Evolutionary conservation across 768 basidiomycete species (phyloP), one percentile per base, ranked within the genome.

Genomic region (Aureoboletus auriporus): DNA sequence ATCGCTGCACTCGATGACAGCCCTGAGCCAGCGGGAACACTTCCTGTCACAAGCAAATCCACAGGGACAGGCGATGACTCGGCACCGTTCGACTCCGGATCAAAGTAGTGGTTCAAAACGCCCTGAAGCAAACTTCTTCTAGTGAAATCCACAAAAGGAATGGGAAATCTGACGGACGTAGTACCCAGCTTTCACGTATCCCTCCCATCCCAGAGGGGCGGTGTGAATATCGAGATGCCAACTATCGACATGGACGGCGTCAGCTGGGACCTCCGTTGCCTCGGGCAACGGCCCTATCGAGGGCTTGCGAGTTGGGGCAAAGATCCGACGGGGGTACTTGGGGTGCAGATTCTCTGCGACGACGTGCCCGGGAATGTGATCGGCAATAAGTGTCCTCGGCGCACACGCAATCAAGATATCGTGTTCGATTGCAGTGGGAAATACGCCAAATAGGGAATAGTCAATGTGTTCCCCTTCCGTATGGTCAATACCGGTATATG

Each of bases 1-100:
- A 95, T 86, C 0, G 93, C 93, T 0, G 90, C 89, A 54, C 88
- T 91, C 4, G 88, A 91, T 7, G 88, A 91, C 5, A 95, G 70
- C 1, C 93, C 93, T 0, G 89, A 86, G 0, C 92, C 93, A 2
- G 89, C 79, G 0, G 93, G 93, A 3, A 96, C 86, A 10, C 84
- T 79, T 1, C 93, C 93, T 0, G 83, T 82, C 10, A 91, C 80
- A 5, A 93, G 74, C 9, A 92, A 56, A 55, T 93, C 81, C n/a
- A 86, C 79, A 4, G 83, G 77, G 12, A 76, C 66, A 10, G 85
- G 86, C 8, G 55, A 60, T 3, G 57, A 57, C 8, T 50, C 55
- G 6, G 40, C n/a, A 2, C 13, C 40, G 0, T 52, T 34, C 30
- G 49, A 42, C 26, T 50, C 51, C 4, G 58, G 46, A 14, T 71